Conservation (phyloP, 2,329 filamentous ascomycete species). For the Ophiostoma himal-ulmi region DNA sequence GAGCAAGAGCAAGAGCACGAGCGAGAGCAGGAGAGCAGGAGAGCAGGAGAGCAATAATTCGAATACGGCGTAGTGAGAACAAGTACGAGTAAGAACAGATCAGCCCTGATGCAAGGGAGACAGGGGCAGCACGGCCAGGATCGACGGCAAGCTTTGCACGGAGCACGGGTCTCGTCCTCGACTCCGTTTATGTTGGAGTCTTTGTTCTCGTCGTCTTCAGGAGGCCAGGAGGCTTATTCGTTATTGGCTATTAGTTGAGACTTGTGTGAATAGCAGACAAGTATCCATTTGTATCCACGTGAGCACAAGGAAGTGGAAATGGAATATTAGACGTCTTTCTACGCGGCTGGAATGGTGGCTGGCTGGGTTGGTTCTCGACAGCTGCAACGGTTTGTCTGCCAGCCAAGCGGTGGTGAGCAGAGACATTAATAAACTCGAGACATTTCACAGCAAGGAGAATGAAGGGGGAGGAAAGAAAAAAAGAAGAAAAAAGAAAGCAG, state of each 20-base stretch:
- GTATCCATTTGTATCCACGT: not conserved
- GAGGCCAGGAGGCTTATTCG: too few species aligned
- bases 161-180: not conserved
- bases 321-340: too few species aligned
- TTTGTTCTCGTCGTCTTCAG: too few species aligned
- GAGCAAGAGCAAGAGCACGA: not conserved
- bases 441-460: too few species aligned
- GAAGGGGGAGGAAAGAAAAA: too few species aligned
- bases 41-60: too few species aligned
- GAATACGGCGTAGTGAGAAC: not conserved
- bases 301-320: not conserved
- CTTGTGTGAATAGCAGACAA: not conserved
- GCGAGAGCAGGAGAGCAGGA: not conserved
- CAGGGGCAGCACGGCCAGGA: constrained; percentile 1
- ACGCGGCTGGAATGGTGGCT: not conserved
- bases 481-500: not conserved
- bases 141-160: constrained; percentile 14
- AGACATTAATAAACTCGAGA: too few species aligned
- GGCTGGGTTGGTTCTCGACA: too few species aligned
- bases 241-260: too few species aligned
- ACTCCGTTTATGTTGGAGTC: too few species aligned
- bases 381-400: too few species aligned
- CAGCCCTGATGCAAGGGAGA: constrained; percentile 12
- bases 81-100: not conserved
- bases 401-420: too few species aligned